Conservation (phyloP, 371 early-diverging fungal genomes). For the Zancudomyces culisetae region DNA sequence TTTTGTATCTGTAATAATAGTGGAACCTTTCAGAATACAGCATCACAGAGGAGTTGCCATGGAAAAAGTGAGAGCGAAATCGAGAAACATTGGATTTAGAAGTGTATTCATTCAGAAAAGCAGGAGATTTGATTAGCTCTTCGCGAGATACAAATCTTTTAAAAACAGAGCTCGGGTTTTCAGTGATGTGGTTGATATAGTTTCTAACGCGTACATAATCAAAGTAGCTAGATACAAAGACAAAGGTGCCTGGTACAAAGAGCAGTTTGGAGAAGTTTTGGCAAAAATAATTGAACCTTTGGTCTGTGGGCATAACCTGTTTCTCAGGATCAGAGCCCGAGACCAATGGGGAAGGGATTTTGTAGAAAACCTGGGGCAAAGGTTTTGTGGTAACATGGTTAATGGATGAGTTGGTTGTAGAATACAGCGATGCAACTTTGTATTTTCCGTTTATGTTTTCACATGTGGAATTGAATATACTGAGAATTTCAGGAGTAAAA, state of each 20-base stretch:
- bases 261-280: conserved; percentile 32
- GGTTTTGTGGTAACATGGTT: conserved; percentile 47
- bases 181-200: conserved; percentile 37
- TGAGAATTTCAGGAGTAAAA: conserved; percentile 72
- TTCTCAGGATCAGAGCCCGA: no score
- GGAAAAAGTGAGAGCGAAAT: conserved; percentile 57
- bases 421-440: conserved; percentile 36
- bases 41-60: conserved; percentile 52
- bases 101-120: conserved; percentile 33
- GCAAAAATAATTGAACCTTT: conserved; percentile 70
- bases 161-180: conserved; percentile 35
- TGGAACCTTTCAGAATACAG: conserved; percentile 86
- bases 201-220: conserved; percentile 87
- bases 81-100: conserved; percentile 39
- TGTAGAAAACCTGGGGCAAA: conserved; percentile 63
- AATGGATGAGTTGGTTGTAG: conserved; percentile 54
- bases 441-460: conserved; percentile 58
- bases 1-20: conserved; percentile 72
- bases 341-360: conserved; percentile 38
- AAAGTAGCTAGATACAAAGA: conserved; percentile 89
- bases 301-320: conserved; percentile 51
- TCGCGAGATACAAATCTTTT: conserved; percentile 49
- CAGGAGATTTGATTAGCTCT: neutral
- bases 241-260: conserved; percentile 38
- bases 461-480: conserved; percentile 52